phyloP scores from a whole-genome alignment of 257 asterid genomes.

The Plantago ovata region DNA sequence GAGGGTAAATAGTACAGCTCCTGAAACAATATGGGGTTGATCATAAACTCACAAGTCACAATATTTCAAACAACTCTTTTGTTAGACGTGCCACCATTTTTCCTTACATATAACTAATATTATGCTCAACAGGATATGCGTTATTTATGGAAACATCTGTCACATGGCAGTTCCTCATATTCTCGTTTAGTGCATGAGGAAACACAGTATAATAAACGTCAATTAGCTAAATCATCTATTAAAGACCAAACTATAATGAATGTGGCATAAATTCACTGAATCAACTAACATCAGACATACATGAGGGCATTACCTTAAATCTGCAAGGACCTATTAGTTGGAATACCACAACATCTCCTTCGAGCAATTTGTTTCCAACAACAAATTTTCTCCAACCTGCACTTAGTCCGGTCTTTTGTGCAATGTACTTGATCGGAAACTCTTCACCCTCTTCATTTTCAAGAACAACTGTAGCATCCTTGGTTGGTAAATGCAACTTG shows the following conservation, averaged over 20 bases:
- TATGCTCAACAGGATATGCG: no score
- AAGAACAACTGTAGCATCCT: constrained; percentile 35
- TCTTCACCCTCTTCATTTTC: constrained; percentile 51
- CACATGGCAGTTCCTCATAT: no score
- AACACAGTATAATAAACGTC: no score
- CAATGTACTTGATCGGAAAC: constrained; percentile 44
- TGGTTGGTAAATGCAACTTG: constrained; percentile 42
- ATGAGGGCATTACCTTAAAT: constrained; percentile 41
- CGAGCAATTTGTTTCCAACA: constrained; percentile 49
- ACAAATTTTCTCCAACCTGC: constrained; percentile 70
- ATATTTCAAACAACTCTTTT: no score
- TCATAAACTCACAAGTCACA: no score
- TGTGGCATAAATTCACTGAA: neutral
- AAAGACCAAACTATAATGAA: neutral
- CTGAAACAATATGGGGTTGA: no score
- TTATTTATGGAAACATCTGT: no score
- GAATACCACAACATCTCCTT: constrained; percentile 57
- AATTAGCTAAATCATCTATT: neutral
- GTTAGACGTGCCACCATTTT: no score
- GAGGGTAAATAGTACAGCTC: no score
- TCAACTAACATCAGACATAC: constrained; percentile 11
- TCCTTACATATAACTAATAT: no score
- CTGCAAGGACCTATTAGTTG: constrained; percentile 37
- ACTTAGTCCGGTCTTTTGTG: constrained; percentile 58
- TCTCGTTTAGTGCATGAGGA: no score